A percentile compares a stretch with the other conserved stretches of the same genome.
Evolutionary conservation across 225 moss, liverwort and hornwort species (phyloP).

Genomic region (Polytrichum commune): DNA sequence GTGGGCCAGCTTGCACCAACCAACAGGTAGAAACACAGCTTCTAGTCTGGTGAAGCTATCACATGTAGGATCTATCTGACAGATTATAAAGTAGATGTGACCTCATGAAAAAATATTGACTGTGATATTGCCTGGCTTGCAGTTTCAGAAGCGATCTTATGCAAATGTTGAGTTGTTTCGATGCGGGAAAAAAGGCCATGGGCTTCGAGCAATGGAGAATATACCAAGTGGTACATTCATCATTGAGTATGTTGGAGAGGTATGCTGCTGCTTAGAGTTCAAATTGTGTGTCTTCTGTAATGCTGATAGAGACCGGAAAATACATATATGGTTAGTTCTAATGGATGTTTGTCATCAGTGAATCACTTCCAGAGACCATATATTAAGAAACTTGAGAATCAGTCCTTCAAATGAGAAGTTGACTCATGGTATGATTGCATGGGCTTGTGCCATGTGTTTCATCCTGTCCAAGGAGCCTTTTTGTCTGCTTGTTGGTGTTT

Average conservation of each 20-base stretch:
- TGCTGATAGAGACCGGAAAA: too few species aligned
- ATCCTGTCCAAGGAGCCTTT: too few species aligned
- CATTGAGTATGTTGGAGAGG: constrained; percentile 95
- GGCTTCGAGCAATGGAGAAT: constrained; percentile 56
- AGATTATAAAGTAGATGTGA: not conserved
- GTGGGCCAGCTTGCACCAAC: constrained; percentile 74
- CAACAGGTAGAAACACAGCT: constrained; percentile 56
- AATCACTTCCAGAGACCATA: too few species aligned
- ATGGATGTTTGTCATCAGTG: constrained; percentile 1
- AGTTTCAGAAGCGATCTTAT: constrained; percentile 85
- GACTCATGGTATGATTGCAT: too few species aligned
- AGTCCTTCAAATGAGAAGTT: too few species aligned
- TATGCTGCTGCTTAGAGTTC: constrained; percentile 28
- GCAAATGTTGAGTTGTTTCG: constrained; percentile 65
- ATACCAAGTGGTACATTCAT: constrained; percentile 76
- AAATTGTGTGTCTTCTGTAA: too few species aligned
- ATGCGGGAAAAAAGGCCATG: constrained; percentile 91
- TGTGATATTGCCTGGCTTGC: constrained; percentile 12
- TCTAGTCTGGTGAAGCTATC: not conserved
- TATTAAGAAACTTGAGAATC: too few species aligned
- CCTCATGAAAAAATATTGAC: too few species aligned
- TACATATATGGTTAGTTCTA: not conserved
- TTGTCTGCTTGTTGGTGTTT: too few species aligned
- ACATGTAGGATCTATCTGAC: not conserved
- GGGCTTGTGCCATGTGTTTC: too few species aligned